Conservation (phyloP, 1,139 yeast species). For the Hansenula sp. region DNA sequence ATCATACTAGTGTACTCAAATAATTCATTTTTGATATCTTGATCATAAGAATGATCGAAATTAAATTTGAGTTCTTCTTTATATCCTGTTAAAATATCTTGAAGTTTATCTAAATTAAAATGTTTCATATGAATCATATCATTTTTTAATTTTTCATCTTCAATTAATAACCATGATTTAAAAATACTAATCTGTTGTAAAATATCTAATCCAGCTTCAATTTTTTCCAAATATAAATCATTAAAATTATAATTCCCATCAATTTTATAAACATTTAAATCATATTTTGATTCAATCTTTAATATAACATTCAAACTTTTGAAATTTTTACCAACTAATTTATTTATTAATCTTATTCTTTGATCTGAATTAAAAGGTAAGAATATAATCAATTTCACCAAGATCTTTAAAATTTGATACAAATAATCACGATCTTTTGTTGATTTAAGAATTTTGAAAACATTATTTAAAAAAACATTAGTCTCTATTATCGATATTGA, state of each 20-base stretch:
- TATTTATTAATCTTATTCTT: constrained; percentile 14
- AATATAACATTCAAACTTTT: constrained; percentile 7
- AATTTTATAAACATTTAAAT: constrained; percentile 1
- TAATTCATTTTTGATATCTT: background rate
- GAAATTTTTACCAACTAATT: constrained; percentile 8
- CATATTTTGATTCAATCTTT: constrained; percentile 1
- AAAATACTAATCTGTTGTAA: constrained; percentile 10
- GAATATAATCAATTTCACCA: constrained; percentile 8
- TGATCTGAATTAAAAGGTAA: constrained; percentile 14
- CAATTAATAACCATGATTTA: constrained; percentile 12
- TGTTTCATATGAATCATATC: constrained; percentile 4
- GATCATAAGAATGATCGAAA: background rate
- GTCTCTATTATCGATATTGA: constrained; percentile 5
- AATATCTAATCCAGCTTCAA: constrained; percentile 12
- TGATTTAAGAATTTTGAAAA: constrained; percentile 7
- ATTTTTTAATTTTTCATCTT: constrained; percentile 9
- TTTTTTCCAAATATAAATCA: constrained; percentile 12
- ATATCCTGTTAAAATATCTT: background rate
- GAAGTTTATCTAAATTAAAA: background rate
- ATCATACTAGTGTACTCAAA: constrained; percentile 2
- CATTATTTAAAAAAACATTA: constrained; percentile 9
- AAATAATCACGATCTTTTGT: constrained; percentile 2
- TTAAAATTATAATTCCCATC: constrained; percentile 1
- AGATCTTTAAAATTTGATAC: constrained; percentile 3
- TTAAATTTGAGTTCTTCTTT: constrained; percentile 1